These are phyloP conservation scores for Perkinsus marinus DNA, from an alignment of 169 alveolate species.

Conservation along the genomic window DNA sequence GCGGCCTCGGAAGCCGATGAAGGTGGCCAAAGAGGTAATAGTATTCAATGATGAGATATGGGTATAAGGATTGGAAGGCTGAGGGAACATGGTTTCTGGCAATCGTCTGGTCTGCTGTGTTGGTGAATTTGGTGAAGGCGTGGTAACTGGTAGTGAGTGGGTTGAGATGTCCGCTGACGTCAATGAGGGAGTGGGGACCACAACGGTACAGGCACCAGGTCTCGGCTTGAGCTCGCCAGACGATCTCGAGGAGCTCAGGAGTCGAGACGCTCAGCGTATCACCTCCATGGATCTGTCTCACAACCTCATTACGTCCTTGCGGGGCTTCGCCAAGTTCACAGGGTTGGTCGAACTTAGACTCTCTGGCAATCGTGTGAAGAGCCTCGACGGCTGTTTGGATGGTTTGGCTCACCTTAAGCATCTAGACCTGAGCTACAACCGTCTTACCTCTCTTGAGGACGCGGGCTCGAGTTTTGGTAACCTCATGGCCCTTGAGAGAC, in stretches of 20 bases:
- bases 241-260: neutral
- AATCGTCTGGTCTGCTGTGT: neutral
- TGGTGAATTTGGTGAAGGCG: neutral
- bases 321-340: neutral
- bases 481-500: neutral
- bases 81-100: neutral
- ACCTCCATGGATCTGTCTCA: neutral
- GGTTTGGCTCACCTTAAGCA: neutral
- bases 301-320: neutral
- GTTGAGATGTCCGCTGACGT: neutral
- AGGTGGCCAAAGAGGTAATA: neutral
- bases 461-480: neutral
- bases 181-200: neutral
- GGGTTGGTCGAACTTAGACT: neutral
- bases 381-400: neutral
- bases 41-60: neutral
- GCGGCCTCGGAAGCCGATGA: neutral
- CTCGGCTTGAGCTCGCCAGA: neutral
- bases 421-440: neutral
- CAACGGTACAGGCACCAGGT: neutral
- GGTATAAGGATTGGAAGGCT: neutral
- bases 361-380: neutral
- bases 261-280: neutral
- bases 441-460: neutral
- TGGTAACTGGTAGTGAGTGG: too few species aligned